phyloP scores from a whole-genome alignment of 495 filamentous ascomycete species.

The Xylaria grammica region DNA sequence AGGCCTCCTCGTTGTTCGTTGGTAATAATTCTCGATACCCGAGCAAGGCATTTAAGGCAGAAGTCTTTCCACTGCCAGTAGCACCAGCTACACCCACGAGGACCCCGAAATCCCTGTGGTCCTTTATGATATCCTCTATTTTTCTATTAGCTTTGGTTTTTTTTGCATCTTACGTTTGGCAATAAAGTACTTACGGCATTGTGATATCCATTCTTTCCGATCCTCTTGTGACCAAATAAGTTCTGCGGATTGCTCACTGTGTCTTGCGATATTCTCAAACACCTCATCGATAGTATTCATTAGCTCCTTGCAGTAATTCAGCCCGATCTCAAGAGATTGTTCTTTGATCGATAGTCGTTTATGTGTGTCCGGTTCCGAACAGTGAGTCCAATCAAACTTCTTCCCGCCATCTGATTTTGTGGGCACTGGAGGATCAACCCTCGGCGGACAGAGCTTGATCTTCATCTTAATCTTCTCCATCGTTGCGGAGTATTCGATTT shows the following conservation, averaged over 20 bases:
- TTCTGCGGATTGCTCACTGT: conserved; percentile 3
- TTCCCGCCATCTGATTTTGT: not conserved
- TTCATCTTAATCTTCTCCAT: no score
- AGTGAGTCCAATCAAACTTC: not conserved
- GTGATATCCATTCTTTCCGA: conserved; percentile 6
- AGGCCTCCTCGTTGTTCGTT: conserved; percentile 28
- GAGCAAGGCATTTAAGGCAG: conserved; percentile 30
- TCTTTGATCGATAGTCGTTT: conserved; percentile 11
- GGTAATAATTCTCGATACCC: conserved; percentile 30
- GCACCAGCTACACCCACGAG: conserved; percentile 32
- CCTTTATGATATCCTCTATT: conserved; percentile 8
- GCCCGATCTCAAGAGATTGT: not conserved
- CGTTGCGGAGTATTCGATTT: no score
- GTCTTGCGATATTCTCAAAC: not conserved
- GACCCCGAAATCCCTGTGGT: conserved; percentile 24
- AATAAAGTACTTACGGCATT: conserved; percentile 6
- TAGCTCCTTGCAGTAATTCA: not conserved
- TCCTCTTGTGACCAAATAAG: conserved; percentile 3
- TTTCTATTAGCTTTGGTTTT: not conserved
- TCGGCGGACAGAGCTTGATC: no score
- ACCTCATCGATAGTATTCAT: not conserved
- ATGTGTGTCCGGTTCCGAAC: not conserved
- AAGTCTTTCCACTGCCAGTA: conserved; percentile 37
- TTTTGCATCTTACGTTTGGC: not conserved
- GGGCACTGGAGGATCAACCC: no score